A percentile compares a stretch with the other conserved stretches of the same genome.
phyloP scores from a whole-genome alignment of 2,329 filamentous ascomycete species.

The Byssochlamys sp. region DNA sequence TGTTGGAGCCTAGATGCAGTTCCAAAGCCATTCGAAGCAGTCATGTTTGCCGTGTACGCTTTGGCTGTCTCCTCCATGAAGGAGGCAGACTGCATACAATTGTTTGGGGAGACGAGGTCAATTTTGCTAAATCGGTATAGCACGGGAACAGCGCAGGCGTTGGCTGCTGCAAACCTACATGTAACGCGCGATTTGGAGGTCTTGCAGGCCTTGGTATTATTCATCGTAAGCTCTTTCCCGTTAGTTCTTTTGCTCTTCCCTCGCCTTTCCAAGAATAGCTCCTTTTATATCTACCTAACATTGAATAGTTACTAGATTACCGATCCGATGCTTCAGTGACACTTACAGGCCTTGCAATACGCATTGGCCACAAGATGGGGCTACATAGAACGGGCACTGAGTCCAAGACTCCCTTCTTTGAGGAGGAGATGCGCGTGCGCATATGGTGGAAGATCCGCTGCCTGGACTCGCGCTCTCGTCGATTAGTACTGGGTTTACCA shows the following conservation, averaged over 20 bases:
- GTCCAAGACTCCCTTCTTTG: slow-evolving; percentile 51
- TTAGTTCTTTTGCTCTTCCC: too few species aligned
- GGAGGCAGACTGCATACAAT: slow-evolving; percentile 14
- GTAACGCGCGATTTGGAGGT: slow-evolving; percentile 41
- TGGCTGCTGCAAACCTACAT: slow-evolving; percentile 12
- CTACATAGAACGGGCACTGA: slow-evolving; percentile 53
- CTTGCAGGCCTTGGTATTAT: slow-evolving; percentile 51
- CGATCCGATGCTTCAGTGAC: slow-evolving; percentile 52
- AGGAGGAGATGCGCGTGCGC: slow-evolving; percentile 58
- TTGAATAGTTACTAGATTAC: too few species aligned
- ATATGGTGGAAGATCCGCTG: slow-evolving; percentile 50
- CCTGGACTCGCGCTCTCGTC: too few species aligned
- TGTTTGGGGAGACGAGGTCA: slow-evolving; percentile 12
- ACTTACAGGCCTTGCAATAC: slow-evolving; percentile 50
- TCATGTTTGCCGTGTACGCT: slow-evolving; percentile 27
- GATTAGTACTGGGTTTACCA: too few species aligned
- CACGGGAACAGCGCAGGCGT: slow-evolving; percentile 11
- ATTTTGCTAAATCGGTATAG: slow-evolving; percentile 14
- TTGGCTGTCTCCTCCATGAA: slow-evolving; percentile 20
- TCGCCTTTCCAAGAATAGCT: too few species aligned
- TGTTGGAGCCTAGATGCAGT: slow-evolving; percentile 9
- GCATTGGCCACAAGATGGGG: slow-evolving; percentile 59
- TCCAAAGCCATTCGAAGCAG: slow-evolving; percentile 16
- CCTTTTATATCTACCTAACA: too few species aligned
- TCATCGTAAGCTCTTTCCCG: slow-evolving; percentile 26